Evolutionary conservation across 1,139 yeast species (phyloP).

Genomic region (Hanseniaspora uvarum): DNA sequence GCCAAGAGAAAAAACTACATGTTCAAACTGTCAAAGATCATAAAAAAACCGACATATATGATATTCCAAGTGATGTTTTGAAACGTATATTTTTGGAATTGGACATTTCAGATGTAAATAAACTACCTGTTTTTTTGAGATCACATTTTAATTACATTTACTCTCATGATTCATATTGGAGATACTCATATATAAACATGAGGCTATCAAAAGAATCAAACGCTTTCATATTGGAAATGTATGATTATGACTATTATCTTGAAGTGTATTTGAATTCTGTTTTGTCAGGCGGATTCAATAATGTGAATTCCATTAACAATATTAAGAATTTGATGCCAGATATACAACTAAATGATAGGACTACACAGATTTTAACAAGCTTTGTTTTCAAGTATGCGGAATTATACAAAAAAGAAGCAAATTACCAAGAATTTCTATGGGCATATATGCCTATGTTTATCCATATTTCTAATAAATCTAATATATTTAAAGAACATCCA

Average conservation of each 20-base stretch:
- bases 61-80: not conserved
- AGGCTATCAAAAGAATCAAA: not conserved
- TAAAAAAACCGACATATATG: not conserved
- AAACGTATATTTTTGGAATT: not conserved
- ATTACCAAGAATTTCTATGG: not conserved
- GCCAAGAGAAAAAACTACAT: not conserved
- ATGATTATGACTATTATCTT: not conserved
- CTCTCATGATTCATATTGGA: not conserved
- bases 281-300: not conserved
- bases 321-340: not conserved
- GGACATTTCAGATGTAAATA: not conserved
- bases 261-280: not conserved
- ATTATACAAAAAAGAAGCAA: not conserved
- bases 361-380: not conserved
- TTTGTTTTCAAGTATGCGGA: not conserved
- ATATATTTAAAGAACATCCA: not conserved
- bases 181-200: not conserved
- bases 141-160: not conserved
- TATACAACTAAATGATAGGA: not conserved
- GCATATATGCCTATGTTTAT: not conserved
- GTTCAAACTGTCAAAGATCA: not conserved
- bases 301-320: not conserved
- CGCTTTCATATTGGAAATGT: not conserved
- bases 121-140: not conserved
- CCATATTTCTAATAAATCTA: not conserved